Evolutionary conservation across 257 asterid genomes (phyloP).

Genomic region (Solanum okadae): DNA sequence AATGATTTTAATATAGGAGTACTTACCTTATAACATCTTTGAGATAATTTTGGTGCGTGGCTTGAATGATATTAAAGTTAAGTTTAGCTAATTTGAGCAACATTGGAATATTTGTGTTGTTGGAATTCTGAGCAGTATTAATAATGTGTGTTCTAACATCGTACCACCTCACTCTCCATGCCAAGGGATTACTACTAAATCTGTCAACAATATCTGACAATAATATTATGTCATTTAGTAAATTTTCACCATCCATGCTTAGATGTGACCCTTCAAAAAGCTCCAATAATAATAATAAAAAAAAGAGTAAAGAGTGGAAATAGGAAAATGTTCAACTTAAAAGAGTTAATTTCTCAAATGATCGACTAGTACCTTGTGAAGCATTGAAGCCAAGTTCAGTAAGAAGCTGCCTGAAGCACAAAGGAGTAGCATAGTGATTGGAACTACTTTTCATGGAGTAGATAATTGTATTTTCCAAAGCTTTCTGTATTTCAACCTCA

Average conservation of each 20-base stretch:
- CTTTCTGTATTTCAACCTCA: slow-evolving; percentile 23
- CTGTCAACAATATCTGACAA: background rate
- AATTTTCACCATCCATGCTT: slow-evolving; percentile 23
- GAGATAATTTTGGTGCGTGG: no score
- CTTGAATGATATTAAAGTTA: no score
- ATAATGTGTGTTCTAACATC: slow-evolving; percentile 25
- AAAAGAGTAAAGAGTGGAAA: background rate
- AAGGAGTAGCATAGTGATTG: slow-evolving; percentile 13
- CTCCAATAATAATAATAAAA: background rate
- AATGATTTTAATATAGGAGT: background rate
- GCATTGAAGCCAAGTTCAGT: slow-evolving; percentile 39
- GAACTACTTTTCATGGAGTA: background rate
- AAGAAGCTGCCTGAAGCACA: slow-evolving; percentile 28
- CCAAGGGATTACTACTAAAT: slow-evolving; percentile 11
- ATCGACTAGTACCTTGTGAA: slow-evolving; percentile 20
- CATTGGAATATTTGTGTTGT: background rate
- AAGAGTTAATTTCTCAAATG: background rate
- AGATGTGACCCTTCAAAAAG: slow-evolving; percentile 39
- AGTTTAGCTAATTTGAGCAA: no score
- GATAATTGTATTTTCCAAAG: background rate
- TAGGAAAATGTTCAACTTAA: background rate
- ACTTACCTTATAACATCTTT: slow-evolving; percentile 21
- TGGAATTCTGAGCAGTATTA: background rate
- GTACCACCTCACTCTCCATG: slow-evolving; percentile 47
- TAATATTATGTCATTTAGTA: slow-evolving; percentile 13